These are phyloP conservation scores for Echria macrotheca DNA, from an alignment of 495 filamentous ascomycete genomes.

Conservation along the genomic window DNA sequence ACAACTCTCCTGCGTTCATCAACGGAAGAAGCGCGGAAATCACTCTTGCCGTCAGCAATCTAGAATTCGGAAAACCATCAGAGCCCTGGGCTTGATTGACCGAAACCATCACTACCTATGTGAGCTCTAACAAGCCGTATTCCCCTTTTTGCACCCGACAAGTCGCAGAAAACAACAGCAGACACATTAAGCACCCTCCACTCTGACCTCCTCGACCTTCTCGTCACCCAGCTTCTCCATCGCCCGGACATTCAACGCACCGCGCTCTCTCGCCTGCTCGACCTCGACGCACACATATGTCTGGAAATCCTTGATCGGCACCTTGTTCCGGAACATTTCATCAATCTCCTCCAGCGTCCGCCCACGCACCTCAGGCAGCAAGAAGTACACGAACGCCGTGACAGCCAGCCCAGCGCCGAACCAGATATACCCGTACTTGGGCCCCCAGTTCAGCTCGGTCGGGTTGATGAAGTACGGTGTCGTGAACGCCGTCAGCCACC, in stretches of 20 bases:
- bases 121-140: too few relatives aligned
- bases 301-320: constrained; percentile 1
- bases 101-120: too few relatives aligned
- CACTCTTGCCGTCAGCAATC: too few relatives aligned
- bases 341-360: constrained; percentile 51
- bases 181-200: not conserved
- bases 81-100: too few relatives aligned
- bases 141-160: too few relatives aligned
- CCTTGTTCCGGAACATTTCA: constrained; percentile 32
- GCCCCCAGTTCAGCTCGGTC: constrained; percentile 46
- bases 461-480: constrained; percentile 59
- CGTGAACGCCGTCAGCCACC: constrained; percentile 52
- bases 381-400: constrained; percentile 41
- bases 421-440: constrained; percentile 52
- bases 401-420: constrained; percentile 24
- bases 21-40: too few relatives aligned
- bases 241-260: not conserved
- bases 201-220: not conserved
- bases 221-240: not conserved
- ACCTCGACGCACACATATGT: constrained; percentile 1
- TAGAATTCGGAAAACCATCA: too few relatives aligned
- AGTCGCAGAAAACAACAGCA: too few relatives aligned
- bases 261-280: not conserved
- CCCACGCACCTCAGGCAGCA: constrained; percentile 48
- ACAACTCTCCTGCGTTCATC: too few relatives aligned